phyloP scores from a whole-genome alignment of 345 rosid genomes.

The Hibiscus tridactylites region DNA sequence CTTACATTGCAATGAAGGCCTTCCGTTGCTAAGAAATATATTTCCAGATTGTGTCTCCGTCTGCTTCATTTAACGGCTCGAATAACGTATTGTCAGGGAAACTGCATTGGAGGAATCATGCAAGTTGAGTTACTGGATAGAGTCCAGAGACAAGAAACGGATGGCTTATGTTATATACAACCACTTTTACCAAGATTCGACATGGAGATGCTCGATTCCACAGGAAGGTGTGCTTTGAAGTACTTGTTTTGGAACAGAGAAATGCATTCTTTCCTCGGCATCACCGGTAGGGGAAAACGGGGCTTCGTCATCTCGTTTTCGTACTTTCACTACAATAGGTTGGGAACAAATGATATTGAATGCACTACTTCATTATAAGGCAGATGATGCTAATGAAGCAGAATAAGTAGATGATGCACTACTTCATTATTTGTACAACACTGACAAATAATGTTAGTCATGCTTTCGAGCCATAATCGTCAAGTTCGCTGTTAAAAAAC shows the following conservation, averaged over 20 bases:
- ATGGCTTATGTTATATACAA: constrained; percentile 10
- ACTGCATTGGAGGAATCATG: constrained; percentile 8
- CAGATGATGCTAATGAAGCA: background rate
- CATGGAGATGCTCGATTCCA: background rate
- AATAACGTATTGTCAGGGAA: background rate
- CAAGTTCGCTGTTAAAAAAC: constrained; percentile 65
- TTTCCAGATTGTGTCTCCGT: background rate
- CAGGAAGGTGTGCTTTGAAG: constrained; percentile 8
- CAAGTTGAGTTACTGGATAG: constrained; percentile 10
- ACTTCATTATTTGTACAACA: background rate
- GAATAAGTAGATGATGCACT: background rate
- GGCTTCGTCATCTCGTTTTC: background rate
- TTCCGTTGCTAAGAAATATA: background rate
- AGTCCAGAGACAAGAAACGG: constrained; percentile 9
- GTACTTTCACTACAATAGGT: constrained; percentile 16
- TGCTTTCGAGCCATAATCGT: constrained; percentile 65
- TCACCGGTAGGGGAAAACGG: background rate
- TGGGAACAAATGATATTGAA: constrained; percentile 28
- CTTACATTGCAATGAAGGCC: background rate
- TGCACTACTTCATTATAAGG: constrained; percentile 8
- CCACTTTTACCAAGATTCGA: constrained; percentile 12
- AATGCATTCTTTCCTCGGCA: background rate
- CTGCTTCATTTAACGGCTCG: background rate
- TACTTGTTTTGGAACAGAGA: constrained; percentile 3
- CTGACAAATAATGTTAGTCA: constrained; percentile 25